phyloP scores from a whole-genome alignment of 257 asterid genomes.

The Fraxinus quadrangulata region DNA sequence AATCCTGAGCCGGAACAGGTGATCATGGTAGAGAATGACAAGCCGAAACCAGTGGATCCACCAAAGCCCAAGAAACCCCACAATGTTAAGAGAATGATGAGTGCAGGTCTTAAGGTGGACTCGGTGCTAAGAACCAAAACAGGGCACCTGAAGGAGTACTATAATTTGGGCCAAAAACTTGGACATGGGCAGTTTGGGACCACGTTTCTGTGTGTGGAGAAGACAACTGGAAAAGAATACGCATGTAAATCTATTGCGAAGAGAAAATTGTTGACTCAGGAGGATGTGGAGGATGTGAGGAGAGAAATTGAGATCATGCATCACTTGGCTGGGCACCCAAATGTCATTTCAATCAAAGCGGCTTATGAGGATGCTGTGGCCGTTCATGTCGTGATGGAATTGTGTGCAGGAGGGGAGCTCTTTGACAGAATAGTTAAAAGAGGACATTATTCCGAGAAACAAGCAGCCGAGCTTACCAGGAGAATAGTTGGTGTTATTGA shows the following conservation, averaged over 20 bases:
- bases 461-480: conserved; percentile 87
- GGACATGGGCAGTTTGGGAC: conserved; percentile 92
- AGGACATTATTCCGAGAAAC: conserved; percentile 86
- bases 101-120: conserved; percentile 72
- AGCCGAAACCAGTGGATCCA: conserved; percentile 23
- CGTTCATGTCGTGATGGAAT: conserved; percentile 85
- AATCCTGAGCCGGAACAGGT: background rate
- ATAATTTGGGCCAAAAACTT: conserved; percentile 59
- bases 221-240: conserved; percentile 50
- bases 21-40: conserved; percentile 4
- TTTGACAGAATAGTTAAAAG: conserved; percentile 76
- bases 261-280: conserved; percentile 59
- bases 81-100: conserved; percentile 50
- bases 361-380: conserved; percentile 84
- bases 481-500: conserved; percentile 76
- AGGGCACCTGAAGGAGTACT: conserved; percentile 64
- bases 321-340: conserved; percentile 73
- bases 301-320: conserved; percentile 92
- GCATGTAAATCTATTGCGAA: conserved; percentile 86
- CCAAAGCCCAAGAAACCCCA: conserved; percentile 31
- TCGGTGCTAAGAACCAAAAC: conserved; percentile 72
- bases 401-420: conserved; percentile 88
- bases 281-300: conserved; percentile 88
- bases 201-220: conserved; percentile 68
- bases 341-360: conserved; percentile 62